Conservation (phyloP, 257 asterid genomes). For the Capsicum baccatum region DNA sequence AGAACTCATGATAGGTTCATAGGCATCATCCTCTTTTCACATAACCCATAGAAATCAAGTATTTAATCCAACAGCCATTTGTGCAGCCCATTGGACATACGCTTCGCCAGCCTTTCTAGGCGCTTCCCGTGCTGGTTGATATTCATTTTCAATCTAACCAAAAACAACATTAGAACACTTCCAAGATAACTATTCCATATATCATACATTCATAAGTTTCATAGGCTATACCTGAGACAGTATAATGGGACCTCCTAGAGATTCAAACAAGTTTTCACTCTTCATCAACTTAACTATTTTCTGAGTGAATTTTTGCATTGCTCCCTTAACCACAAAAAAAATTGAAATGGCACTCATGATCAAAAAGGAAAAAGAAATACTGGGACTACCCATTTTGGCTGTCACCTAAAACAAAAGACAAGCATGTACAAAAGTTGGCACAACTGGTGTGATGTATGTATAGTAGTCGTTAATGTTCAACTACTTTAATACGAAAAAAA, state of each 20-base stretch:
- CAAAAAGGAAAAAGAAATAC: not conserved
- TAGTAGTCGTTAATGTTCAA: not conserved
- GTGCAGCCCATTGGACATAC: conserved; percentile 70
- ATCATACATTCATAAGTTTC: not conserved
- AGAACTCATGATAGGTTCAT: conserved; percentile 60
- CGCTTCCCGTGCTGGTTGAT: conserved; percentile 48
- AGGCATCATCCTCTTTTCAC: conserved; percentile 77
- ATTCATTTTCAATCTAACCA: conserved; percentile 70
- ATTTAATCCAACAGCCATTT: conserved; percentile 65
- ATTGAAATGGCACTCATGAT: conserved; percentile 23
- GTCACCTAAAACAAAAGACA: not conserved
- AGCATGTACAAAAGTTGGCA: not conserved
- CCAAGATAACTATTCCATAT: not conserved
- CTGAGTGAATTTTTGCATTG: conserved; percentile 62
- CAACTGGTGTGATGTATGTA: not conserved
- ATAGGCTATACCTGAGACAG: conserved; percentile 61
- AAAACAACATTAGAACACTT: not conserved
- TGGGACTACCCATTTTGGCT: not conserved
- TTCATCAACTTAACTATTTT: conserved; percentile 74
- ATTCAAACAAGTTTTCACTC: conserved; percentile 57
- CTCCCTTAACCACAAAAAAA: conserved; percentile 46
- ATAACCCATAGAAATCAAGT: conserved; percentile 77
- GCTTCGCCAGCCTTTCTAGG: conserved; percentile 62
- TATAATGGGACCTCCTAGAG: conserved; percentile 80
- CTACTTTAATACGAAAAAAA: not conserved